Percentiles rank a stretch among this genome's conserved stretches.
phyloP scores from a whole-genome alignment of 1,139 yeast species.

The Meyerozyma elateridarum region DNA sequence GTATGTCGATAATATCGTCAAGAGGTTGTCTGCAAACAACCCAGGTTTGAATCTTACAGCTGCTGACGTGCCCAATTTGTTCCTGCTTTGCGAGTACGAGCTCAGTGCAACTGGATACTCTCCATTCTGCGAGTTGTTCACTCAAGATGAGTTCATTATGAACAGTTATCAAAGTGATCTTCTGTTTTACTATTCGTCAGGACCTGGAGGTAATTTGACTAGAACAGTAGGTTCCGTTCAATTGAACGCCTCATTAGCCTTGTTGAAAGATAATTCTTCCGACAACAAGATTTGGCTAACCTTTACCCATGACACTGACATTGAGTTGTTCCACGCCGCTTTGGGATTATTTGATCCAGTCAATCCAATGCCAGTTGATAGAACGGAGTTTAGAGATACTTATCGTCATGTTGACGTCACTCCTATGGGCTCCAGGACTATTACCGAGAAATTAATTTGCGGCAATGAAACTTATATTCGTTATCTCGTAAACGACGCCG shows the following conservation, averaged over 20 bases:
- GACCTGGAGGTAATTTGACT: constrained; percentile 46
- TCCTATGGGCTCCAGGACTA: constrained; percentile 54
- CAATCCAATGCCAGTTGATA: constrained; percentile 24
- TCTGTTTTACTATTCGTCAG: constrained; percentile 41
- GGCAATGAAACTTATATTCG: constrained; percentile 39
- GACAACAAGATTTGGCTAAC: constrained; percentile 38
- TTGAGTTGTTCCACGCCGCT: constrained; percentile 46
- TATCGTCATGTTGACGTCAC: constrained; percentile 45
- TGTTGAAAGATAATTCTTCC: constrained; percentile 28
- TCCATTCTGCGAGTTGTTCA: constrained; percentile 48
- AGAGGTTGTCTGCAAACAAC: constrained; percentile 31
- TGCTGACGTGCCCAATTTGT: constrained; percentile 36
- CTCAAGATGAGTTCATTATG: constrained; percentile 43
- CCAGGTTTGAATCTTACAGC: constrained; percentile 39
- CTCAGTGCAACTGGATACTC: constrained; percentile 45
- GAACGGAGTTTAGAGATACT: constrained; percentile 33
- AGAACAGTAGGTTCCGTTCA: constrained; percentile 43
- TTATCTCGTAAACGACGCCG: constrained; percentile 52
- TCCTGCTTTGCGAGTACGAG: constrained; percentile 51
- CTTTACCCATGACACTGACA: constrained; percentile 59
- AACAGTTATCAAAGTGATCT: constrained; percentile 44
- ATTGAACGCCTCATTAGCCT: constrained; percentile 43
- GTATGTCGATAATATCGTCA: constrained; percentile 32
- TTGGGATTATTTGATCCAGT: constrained; percentile 43
- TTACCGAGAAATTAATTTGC: constrained; percentile 45